Conservation (phyloP, 768 basidiomycete species). For the Lyophyllum shimeji region DNA sequence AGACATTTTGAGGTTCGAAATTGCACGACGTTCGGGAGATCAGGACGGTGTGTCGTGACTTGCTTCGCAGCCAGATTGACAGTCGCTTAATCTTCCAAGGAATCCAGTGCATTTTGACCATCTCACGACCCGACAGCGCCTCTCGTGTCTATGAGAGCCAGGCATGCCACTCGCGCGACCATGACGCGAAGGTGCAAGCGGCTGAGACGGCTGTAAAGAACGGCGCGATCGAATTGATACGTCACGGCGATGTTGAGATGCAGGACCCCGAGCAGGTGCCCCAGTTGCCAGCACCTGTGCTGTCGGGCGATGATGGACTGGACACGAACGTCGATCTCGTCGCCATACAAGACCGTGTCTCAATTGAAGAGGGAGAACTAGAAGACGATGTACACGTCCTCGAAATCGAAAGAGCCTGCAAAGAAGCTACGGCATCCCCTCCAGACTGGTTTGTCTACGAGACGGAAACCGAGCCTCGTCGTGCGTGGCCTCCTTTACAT, state of each 20-base stretch:
- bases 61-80: background rate
- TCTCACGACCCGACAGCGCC: background rate
- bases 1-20: background rate
- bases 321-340: too few relatives aligned
- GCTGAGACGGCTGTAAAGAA: background rate
- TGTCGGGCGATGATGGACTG: too few relatives aligned
- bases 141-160: background rate
- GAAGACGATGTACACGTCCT: background rate
- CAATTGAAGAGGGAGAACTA: background rate
- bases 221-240: background rate
- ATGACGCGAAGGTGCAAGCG: background rate
- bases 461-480: background rate
- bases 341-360: background rate
- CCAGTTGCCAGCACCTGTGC: background rate
- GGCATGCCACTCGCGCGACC: background rate
- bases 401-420: background rate
- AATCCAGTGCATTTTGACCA: background rate
- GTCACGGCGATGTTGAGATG: background rate
- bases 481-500: background rate
- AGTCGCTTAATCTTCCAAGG: background rate
- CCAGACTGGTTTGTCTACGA: conserved; percentile 4
- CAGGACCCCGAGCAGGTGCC: background rate
- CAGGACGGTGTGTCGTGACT: background rate
- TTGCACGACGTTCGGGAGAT: background rate
- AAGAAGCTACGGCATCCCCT: background rate